Evolutionary conservation across 2,329 filamentous ascomycete species (phyloP).

Genomic region (Hortaea sp.): DNA sequence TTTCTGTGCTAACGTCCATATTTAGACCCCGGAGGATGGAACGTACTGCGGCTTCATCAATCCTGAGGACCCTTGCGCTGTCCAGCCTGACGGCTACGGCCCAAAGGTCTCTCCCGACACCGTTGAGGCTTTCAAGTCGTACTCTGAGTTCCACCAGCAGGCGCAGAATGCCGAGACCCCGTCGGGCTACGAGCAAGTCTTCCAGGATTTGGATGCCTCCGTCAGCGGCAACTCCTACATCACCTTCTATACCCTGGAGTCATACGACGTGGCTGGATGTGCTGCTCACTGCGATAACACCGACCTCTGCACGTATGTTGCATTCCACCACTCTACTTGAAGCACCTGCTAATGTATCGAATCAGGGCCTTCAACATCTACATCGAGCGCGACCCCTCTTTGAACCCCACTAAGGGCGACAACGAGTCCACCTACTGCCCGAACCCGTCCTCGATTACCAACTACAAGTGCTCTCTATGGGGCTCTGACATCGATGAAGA

Average conservation of each 20-base stretch:
- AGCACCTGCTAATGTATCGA: no score
- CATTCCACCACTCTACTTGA: no score
- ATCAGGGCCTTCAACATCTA: constrained; percentile 25
- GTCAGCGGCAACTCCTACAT: constrained; percentile 23
- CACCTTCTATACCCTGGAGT: constrained; percentile 20
- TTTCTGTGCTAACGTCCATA: background rate
- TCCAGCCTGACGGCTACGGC: constrained; percentile 28
- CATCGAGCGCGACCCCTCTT: constrained; percentile 25
- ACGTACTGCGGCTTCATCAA: constrained; percentile 30
- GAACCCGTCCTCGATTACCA: constrained; percentile 27
- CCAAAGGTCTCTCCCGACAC: constrained; percentile 19
- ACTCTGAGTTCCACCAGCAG: constrained; percentile 15
- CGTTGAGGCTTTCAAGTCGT: constrained; percentile 17
- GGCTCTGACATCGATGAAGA: constrained; percentile 24
- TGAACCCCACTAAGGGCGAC: constrained; percentile 21
- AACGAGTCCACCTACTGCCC: constrained; percentile 24
- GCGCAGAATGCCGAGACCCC: constrained; percentile 10
- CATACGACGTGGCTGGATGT: constrained; percentile 23
- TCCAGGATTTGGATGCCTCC: constrained; percentile 23
- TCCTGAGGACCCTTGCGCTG: constrained; percentile 28
- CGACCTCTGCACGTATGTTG: constrained; percentile 17
- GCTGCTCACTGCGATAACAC: constrained; percentile 23
- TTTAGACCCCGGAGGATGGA: constrained; percentile 5
- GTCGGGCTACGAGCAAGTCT: constrained; percentile 19
- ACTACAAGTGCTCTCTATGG: constrained; percentile 32